Evolutionary conservation across 306 rosid species (phyloP).

Genomic region (Cicer bijugum): DNA sequence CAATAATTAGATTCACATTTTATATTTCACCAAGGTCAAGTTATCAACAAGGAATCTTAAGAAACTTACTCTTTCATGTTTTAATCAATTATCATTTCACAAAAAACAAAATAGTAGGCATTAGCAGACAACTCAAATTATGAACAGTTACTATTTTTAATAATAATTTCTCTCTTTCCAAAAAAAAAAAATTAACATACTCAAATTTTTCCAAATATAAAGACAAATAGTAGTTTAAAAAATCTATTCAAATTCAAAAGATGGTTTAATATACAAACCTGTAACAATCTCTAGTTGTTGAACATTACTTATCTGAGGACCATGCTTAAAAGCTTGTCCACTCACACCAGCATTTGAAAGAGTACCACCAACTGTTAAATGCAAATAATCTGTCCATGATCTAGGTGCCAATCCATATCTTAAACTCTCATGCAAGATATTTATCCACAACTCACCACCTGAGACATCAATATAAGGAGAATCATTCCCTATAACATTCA

Average conservation of each 20-base stretch:
- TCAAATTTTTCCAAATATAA: not conserved
- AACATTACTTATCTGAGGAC: constrained; percentile 98
- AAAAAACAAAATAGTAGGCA: constrained; percentile 29
- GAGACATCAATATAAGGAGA: constrained; percentile 73
- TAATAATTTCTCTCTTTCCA: no score
- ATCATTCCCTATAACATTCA: constrained; percentile 49
- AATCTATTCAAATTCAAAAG: not conserved
- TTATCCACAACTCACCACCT: constrained; percentile 94
- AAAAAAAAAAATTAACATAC: no score
- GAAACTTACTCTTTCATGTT: constrained; percentile 8
- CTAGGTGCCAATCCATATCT: constrained; percentile 84
- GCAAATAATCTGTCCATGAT: constrained; percentile 96
- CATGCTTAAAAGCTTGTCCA: constrained; percentile 92
- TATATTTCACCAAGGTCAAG: constrained; percentile 23
- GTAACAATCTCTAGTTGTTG: constrained; percentile 90
- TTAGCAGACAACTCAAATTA: not conserved
- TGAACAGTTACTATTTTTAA: no score
- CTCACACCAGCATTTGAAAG: constrained; percentile 95
- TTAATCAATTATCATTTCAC: constrained; percentile 28
- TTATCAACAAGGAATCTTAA: constrained; percentile 36
- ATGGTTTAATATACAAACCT: constrained; percentile 57
- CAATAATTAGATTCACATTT: constrained; percentile 13
- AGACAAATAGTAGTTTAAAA: not conserved
- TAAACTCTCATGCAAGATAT: constrained; percentile 81
- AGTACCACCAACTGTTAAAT: constrained; percentile 95